Evolutionary conservation across 306 rosid genomes (phyloP).

Genomic region (Rosa multiflora): DNA sequence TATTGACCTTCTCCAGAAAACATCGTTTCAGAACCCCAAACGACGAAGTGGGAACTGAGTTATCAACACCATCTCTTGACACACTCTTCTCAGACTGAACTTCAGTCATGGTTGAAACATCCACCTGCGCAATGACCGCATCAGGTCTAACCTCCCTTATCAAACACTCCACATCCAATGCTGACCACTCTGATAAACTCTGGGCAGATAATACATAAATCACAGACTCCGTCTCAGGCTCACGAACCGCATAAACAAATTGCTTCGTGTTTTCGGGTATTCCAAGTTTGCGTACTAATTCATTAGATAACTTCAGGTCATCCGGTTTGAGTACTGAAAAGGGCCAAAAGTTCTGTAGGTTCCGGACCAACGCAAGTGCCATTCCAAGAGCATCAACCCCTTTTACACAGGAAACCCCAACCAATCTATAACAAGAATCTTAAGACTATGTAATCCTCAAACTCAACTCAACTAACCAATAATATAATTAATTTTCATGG

Average conservation of each 20-base stretch:
- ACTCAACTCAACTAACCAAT: background rate
- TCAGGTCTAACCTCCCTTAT: slow-evolving; percentile 65
- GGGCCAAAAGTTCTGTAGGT: slow-evolving; percentile 66
- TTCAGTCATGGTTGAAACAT: slow-evolving; percentile 30
- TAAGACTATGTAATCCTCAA: background rate
- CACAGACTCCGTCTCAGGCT: slow-evolving; percentile 51
- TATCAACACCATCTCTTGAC: slow-evolving; percentile 21
- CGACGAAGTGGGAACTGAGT: slow-evolving; percentile 60
- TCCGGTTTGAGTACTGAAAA: slow-evolving; percentile 46
- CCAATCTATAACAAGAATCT: background rate
- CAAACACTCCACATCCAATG: slow-evolving; percentile 47
- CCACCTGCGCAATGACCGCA: slow-evolving; percentile 64
- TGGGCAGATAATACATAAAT: slow-evolving; percentile 66
- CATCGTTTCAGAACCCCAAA: slow-evolving; percentile 62
- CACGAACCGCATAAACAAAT: slow-evolving; percentile 60
- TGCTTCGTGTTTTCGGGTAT: slow-evolving; percentile 62
- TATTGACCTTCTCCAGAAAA: slow-evolving; percentile 58
- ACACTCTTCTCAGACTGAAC: slow-evolving; percentile 36
- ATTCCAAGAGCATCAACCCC: slow-evolving; percentile 31
- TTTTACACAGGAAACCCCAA: slow-evolving; percentile 2
- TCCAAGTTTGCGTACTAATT: slow-evolving; percentile 49
- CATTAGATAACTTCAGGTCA: slow-evolving; percentile 49
- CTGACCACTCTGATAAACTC: slow-evolving; percentile 66
- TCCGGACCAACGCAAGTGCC: slow-evolving; percentile 52
- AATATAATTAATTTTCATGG: background rate